Conservation (phyloP, 768 basidiomycete species). For the Ramaria sp. region DNA sequence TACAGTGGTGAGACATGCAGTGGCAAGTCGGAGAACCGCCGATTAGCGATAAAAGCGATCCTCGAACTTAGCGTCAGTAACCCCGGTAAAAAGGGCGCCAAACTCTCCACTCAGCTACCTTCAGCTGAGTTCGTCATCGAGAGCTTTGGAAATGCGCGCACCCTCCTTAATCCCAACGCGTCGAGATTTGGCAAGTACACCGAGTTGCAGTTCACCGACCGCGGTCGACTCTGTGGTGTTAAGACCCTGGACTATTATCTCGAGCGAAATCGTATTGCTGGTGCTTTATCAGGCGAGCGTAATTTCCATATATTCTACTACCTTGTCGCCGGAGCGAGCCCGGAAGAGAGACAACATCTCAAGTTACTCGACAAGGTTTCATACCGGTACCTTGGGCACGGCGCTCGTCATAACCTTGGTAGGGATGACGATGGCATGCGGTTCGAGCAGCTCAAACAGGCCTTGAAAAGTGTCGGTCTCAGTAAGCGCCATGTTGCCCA, state of each 20-base stretch:
- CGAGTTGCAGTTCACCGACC: constrained; percentile 92
- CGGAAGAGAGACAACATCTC: constrained; percentile 83
- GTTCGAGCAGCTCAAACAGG: constrained; percentile 90
- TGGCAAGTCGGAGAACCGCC: constrained; percentile 86
- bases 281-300: constrained; percentile 81
- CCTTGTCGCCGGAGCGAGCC: constrained; percentile 79
- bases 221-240: constrained; percentile 77
- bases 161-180: constrained; percentile 87
- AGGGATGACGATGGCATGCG: constrained; percentile 75
- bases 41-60: constrained; percentile 84
- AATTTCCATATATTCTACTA: constrained; percentile 99
- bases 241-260: constrained; percentile 97
- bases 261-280: constrained; percentile 82
- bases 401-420: constrained; percentile 33
- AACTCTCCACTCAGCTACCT: constrained; percentile 77
- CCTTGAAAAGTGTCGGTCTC: constrained; percentile 85
- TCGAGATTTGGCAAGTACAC: constrained; percentile 98
- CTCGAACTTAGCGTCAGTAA: constrained; percentile 84
- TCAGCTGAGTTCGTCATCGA: constrained; percentile 94
- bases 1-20: constrained; percentile 83
- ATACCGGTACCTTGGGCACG: constrained; percentile 81
- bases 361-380: constrained; percentile 70
- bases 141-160: constrained; percentile 86
- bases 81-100: constrained; percentile 89
- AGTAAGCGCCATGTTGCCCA: constrained; percentile 94